Evolutionary conservation across 1,284 basidiomycete species (phyloP), one percentile per base, ranked within the genome.

Genomic region (Rhodotorula sp.): DNA sequence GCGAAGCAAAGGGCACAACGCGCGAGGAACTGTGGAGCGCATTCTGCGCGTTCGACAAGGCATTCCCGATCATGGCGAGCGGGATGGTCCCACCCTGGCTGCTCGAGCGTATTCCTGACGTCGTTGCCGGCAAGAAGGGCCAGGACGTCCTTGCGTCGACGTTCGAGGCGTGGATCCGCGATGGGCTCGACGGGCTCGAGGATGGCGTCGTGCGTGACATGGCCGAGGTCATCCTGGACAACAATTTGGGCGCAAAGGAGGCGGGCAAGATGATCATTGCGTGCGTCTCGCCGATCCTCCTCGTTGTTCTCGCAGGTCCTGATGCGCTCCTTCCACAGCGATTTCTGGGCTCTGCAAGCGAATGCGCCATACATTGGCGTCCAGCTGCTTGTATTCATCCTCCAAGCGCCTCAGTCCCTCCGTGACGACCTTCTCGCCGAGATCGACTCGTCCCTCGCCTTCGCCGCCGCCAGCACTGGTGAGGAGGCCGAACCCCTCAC

Each of bases 291-390:
- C 63, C 21, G 3, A 74, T 4, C 68, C 75, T 34, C 61, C 54
- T 10, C 34, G 10, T 29, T 10, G 21, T 29, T 25, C 9, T 13
- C 55, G 41, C 55, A 48, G 61, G 10, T 15, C 1, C 50, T 29
- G 15, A 29, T n/a, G 1, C 19, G 21, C 27, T 19, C 27, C 25
- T 51, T 9, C 25, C n/a, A 7, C 50, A 51, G 50, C 50, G 61
- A 66, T 19, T 62, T 56, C 36, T 74, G 69, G 66, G 72, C 69
- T 0, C 17, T 65, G 4, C 73, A 81, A 50, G 80, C 82, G 2
- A 83, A 83, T 64, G 77, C 78, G 3, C 76, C 78, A n/a, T 80
- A 67, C 66, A 80, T 80, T 21, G 78, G 74, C 9, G 78, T 81
- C 29, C 82, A 81, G 78, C 65, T 79, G 21, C 59, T 82, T 29